Conservation (phyloP, 73 alveolate genomes). For the Diophrys appendiculata region DNA sequence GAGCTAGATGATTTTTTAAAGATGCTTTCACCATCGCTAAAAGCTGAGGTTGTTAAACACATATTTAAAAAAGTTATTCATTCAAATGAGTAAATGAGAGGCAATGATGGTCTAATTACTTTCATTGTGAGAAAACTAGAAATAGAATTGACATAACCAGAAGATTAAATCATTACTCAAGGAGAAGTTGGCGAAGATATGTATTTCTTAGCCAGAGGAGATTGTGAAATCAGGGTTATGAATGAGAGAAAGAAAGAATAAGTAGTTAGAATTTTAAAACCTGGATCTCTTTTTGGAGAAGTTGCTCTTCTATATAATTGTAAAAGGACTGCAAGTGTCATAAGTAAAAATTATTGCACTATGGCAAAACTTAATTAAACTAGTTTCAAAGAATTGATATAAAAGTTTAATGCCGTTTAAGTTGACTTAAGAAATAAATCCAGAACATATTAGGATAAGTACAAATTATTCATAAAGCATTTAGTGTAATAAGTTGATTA, state of each 20-base stretch:
- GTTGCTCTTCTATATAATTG: conserved; percentile 83
- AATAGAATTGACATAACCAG: conserved; percentile 51
- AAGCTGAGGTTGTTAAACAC: conserved; percentile 36
- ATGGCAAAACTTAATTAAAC: conserved; percentile 73
- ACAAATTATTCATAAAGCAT: not conserved
- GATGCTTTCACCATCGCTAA: conserved; percentile 64
- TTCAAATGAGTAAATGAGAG: conserved; percentile 31
- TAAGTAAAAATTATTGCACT: conserved; percentile 80
- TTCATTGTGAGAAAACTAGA: conserved; percentile 31
- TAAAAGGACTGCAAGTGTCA: conserved; percentile 93
- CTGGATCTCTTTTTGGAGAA: conserved; percentile 96
- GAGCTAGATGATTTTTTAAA: conserved; percentile 52
- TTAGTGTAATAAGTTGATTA: conserved; percentile 1
- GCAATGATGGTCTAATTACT: conserved; percentile 34
- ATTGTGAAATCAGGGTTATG: conserved; percentile 47
- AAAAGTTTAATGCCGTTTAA: conserved; percentile 15
- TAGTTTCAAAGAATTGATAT: conserved; percentile 69
- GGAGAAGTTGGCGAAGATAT: conserved; percentile 39
- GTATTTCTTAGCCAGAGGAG: conserved; percentile 67
- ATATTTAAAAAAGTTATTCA: conserved; percentile 36
- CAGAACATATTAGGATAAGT: conserved; percentile 13
- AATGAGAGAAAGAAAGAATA: conserved; percentile 43
- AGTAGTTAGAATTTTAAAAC: conserved; percentile 67
- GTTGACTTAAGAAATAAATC: conserved; percentile 41
- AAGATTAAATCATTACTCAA: conserved; percentile 44